Evolutionary conservation across 1,284 basidiomycete species (phyloP).

Genomic region (Ganoderma multipileum): DNA sequence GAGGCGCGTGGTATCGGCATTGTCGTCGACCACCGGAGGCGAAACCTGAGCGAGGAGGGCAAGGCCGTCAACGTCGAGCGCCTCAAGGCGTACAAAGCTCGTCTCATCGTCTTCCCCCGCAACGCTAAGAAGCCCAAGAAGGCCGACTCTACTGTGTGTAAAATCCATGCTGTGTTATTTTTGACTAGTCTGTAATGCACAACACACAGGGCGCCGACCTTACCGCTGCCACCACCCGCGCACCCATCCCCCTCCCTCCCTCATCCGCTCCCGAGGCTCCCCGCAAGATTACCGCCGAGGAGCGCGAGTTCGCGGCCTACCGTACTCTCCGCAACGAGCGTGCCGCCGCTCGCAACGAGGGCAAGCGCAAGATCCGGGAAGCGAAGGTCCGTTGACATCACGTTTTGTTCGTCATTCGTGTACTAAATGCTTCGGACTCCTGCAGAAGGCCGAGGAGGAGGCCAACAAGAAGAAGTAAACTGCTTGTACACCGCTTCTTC

Average conservation of each 20-base stretch:
- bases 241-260: slow-evolving; percentile 73
- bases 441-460: slow-evolving; percentile 90
- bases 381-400: slow-evolving; percentile 68
- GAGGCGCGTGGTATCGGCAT: slow-evolving; percentile 94
- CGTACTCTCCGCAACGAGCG: slow-evolving; percentile 89
- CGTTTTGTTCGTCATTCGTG: slow-evolving; percentile 13
- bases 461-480: slow-evolving; percentile 91
- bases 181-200: slow-evolving; percentile 9
- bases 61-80: slow-evolving; percentile 96
- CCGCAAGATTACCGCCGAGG: slow-evolving; percentile 93
- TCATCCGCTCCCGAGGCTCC: slow-evolving; percentile 82
- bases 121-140: slow-evolving; percentile 96
- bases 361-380: slow-evolving; percentile 82
- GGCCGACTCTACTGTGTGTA: slow-evolving; percentile 87
- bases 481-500: slow-evolving; percentile 35
- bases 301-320: slow-evolving; percentile 91
- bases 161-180: slow-evolving; percentile 6
- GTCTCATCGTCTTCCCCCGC: slow-evolving; percentile 93
- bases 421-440: slow-evolving; percentile 22
- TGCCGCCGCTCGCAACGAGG: slow-evolving; percentile 86
- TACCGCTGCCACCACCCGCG: slow-evolving; percentile 80
- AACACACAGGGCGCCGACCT: slow-evolving; percentile 81
- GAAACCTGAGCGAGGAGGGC: slow-evolving; percentile 97
- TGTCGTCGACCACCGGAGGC: slow-evolving; percentile 96
- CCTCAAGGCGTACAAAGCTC: slow-evolving; percentile 92